Conservation (phyloP, 768 basidiomycete genomes). For the Boletellus ananiceps region DNA sequence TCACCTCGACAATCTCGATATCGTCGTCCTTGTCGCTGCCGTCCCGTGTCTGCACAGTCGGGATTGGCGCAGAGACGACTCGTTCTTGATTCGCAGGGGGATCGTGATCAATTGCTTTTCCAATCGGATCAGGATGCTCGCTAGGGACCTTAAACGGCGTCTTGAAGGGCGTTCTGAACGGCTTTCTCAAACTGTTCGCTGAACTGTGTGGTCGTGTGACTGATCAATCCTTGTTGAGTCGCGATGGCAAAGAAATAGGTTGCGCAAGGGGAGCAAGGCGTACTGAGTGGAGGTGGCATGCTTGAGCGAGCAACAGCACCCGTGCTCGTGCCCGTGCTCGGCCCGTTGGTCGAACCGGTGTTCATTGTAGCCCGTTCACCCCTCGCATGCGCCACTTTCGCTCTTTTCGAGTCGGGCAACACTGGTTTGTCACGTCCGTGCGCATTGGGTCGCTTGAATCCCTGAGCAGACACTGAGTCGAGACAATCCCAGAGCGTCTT, state of each 20-base stretch:
- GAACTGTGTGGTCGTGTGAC: slow-evolving; percentile 49
- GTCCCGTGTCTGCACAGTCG: not conserved
- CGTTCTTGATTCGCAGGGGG: not conserved
- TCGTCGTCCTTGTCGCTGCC: slow-evolving; percentile 2
- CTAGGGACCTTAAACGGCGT: slow-evolving; percentile 44
- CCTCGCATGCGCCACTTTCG: slow-evolving; percentile 12
- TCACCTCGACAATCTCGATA: slow-evolving; percentile 12
- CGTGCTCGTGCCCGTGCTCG: not conserved
- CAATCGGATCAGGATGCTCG: slow-evolving; percentile 26
- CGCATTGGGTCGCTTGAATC: slow-evolving; percentile 24
- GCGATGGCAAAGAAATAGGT: not conserved
- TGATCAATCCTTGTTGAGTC: slow-evolving; percentile 12
- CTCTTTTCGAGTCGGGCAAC: slow-evolving; percentile 18
- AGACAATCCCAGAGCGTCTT: slow-evolving; percentile 23
- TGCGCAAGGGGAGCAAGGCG: not conserved
- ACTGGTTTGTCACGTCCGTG: slow-evolving; percentile 6
- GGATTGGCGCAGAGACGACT: not conserved
- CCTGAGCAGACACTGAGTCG: slow-evolving; percentile 10
- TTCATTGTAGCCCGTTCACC: not conserved
- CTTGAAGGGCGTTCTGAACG: slow-evolving; percentile 36
- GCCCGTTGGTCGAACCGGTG: not conserved
- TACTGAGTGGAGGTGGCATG: slow-evolving; percentile 25
- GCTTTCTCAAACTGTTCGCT: slow-evolving; percentile 40
- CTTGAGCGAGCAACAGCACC: not conserved
- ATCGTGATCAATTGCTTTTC: not conserved